Evolutionary conservation across 2,329 filamentous ascomycete species (phyloP).

Genomic region (Cladosporium oxysporum): DNA sequence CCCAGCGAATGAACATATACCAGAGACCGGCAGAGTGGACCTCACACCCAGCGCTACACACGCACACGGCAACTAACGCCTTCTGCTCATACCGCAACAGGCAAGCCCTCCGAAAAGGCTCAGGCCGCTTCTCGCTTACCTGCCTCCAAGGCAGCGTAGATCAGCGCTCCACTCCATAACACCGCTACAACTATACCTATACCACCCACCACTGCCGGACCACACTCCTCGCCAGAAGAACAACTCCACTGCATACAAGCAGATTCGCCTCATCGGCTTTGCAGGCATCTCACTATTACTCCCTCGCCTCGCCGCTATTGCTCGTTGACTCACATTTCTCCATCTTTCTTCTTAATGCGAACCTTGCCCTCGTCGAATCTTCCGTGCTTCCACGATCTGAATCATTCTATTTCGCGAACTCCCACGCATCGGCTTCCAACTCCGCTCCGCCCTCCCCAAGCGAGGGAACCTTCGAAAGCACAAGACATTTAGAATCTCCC

Average conservation of each 20-base stretch:
- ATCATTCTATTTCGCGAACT: neutral
- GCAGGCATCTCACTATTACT: neutral
- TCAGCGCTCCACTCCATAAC: neutral
- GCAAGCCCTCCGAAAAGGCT: constrained; percentile 9
- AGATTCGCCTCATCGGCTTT: neutral
- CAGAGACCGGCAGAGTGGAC: neutral
- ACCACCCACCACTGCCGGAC: neutral
- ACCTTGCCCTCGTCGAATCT: neutral
- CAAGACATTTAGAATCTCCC: neutral
- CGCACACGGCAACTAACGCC: neutral
- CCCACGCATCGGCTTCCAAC: neutral
- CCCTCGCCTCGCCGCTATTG: neutral
- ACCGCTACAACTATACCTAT: neutral
- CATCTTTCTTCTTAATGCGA: constrained; percentile 7
- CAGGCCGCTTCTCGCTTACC: neutral
- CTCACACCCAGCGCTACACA: neutral
- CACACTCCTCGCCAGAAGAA: neutral
- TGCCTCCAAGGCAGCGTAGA: neutral
- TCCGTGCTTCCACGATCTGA: neutral
- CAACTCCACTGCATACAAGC: neutral
- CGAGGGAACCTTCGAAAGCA: constrained; percentile 1
- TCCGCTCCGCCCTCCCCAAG: neutral
- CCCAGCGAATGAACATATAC: neutral
- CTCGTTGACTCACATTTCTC: constrained; percentile 2
- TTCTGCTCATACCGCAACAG: neutral